A percentile compares a stretch with the other conserved stretches of the same genome.
Conservation (phyloP, 2,329 filamentous ascomycete genomes). For the Colletotrichum viniferum region DNA sequence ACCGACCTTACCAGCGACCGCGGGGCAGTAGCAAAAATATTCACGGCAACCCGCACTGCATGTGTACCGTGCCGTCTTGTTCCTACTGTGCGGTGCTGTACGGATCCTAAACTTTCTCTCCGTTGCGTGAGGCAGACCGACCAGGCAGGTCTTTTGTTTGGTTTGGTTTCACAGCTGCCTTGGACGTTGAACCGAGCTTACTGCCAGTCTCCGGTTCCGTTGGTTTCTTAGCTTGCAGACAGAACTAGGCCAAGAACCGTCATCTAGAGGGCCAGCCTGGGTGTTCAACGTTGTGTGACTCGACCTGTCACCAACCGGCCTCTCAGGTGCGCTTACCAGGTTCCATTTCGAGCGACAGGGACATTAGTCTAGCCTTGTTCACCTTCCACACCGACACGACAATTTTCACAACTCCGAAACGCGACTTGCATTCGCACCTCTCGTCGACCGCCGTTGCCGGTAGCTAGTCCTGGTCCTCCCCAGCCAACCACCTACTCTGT, state of each 20-base stretch:
- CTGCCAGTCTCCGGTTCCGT: background rate
- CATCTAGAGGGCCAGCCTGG: background rate
- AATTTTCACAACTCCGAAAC: background rate
- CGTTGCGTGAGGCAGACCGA: background rate
- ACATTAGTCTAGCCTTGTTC: background rate
- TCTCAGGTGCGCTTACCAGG: background rate
- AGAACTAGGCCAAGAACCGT: background rate
- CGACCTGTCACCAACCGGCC: slow-evolving; percentile 1
- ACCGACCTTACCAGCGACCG: background rate
- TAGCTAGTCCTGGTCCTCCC: background rate
- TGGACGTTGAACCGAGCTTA: background rate
- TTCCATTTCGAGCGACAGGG: slow-evolving; percentile 4
- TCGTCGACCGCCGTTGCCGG: background rate
- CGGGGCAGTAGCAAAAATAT: slow-evolving; percentile 8
- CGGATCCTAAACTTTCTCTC: background rate
- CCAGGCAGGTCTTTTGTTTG: background rate
- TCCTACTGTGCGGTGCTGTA: background rate
- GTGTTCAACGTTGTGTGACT: slow-evolving; percentile 7
- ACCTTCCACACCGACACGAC: slow-evolving; percentile 16
- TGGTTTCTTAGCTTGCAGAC: background rate
- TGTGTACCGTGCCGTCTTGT: background rate
- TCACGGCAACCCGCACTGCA: background rate
- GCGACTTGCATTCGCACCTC: slow-evolving; percentile 2
- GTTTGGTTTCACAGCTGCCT: background rate
- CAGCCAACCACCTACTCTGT: background rate